Percentiles rank a stretch among this genome's conserved stretches.
Conservation (phyloP, 352 stramenopile species). For the Globisporangium cederbergense region DNA sequence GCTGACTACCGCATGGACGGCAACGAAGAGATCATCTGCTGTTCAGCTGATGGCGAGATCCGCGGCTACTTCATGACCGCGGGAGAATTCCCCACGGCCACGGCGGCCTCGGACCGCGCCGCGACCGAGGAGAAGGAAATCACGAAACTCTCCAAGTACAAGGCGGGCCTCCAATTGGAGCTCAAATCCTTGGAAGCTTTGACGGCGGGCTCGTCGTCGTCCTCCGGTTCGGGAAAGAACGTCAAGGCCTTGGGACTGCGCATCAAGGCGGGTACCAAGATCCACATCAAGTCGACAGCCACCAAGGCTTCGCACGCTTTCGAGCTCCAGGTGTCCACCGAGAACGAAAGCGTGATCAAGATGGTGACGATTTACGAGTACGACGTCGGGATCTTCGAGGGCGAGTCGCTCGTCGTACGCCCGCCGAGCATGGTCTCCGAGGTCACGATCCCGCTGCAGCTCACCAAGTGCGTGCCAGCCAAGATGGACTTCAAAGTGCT, state of each 20-base stretch:
- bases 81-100: slow-evolving; percentile 32
- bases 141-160: slow-evolving; percentile 77
- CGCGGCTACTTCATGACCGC: slow-evolving; percentile 57
- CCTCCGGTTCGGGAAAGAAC: slow-evolving; percentile 25
- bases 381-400: slow-evolving; percentile 84
- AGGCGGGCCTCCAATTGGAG: slow-evolving; percentile 68
- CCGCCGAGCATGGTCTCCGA: slow-evolving; percentile 40
- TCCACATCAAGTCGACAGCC: slow-evolving; percentile 54
- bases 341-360: slow-evolving; percentile 86
- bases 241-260: slow-evolving; percentile 34
- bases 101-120: slow-evolving; percentile 36
- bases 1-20: slow-evolving; percentile 89
- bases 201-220: slow-evolving; percentile 18
- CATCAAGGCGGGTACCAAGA: slow-evolving; percentile 53
- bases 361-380: slow-evolving; percentile 86
- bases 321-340: slow-evolving; percentile 81
- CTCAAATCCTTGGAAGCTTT: slow-evolving; percentile 69
- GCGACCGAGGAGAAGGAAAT: slow-evolving; percentile 72
- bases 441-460: slow-evolving; percentile 49
- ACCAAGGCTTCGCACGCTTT: slow-evolving; percentile 51
- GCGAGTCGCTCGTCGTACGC: slow-evolving; percentile 72
- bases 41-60: slow-evolving; percentile 74
- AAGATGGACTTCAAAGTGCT: slow-evolving; percentile 70
- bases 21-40: slow-evolving; percentile 88
- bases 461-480: slow-evolving; percentile 64